These are phyloP conservation scores for Manihot esculenta DNA, from an alignment of 441 rosid genomes.

Conservation along the genomic window DNA sequence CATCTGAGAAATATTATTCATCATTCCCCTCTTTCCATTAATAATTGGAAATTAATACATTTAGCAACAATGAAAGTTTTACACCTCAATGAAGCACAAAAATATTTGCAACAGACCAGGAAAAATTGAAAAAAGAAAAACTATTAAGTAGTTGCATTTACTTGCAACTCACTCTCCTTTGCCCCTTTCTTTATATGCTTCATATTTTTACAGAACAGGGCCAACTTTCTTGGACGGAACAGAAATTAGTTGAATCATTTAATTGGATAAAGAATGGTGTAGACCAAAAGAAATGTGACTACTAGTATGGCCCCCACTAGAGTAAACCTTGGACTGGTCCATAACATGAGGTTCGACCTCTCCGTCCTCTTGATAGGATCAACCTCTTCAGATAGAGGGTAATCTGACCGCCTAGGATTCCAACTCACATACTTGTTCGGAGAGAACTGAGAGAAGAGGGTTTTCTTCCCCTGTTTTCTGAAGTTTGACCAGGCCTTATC, in stretches of 20 bases:
- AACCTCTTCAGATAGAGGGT: conserved; percentile 78
- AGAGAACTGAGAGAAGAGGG: conserved; percentile 57
- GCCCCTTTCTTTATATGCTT: conserved; percentile 5
- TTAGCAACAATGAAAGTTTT: neutral
- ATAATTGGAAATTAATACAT: neutral
- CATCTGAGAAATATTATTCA: too few relatives aligned
- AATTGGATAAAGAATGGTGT: conserved; percentile 72
- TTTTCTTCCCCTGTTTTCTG: conserved; percentile 78
- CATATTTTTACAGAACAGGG: conserved; percentile 7
- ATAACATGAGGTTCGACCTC: conserved; percentile 73
- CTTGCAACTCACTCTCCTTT: conserved; percentile 6
- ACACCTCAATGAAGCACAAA: neutral
- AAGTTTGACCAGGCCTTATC: conserved; percentile 88
- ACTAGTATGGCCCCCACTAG: conserved; percentile 63
- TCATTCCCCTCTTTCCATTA: neutral
- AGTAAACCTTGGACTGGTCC: conserved; percentile 84
- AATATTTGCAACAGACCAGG: neutral
- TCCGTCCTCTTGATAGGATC: conserved; percentile 92
- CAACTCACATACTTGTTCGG: conserved; percentile 80
- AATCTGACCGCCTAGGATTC: conserved; percentile 76
- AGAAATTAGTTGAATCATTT: conserved; percentile 38
- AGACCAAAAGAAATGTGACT: conserved; percentile 67
- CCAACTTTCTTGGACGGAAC: conserved; percentile 5
- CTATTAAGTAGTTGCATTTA: conserved; percentile 11
- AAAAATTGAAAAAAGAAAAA: neutral